Evolutionary conservation across 1,139 yeast genomes (phyloP), one percentile per base, ranked within the genome.

Genomic region (Debaryomycetaceae sp.): DNA sequence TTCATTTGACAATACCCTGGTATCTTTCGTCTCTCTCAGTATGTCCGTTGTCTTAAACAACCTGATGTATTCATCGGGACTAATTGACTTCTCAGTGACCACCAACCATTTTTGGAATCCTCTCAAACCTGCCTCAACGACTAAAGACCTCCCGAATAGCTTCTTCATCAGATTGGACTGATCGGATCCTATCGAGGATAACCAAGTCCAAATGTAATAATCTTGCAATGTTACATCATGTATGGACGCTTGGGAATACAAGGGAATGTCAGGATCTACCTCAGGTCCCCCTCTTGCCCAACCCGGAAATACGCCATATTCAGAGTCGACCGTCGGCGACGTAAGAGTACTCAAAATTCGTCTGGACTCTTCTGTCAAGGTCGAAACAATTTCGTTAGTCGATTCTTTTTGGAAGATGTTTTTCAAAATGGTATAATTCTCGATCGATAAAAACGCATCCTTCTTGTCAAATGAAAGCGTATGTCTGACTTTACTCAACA

Each of bases 191-290:
- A 88, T 63, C 2, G 90, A 78, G 3, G 90, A 82, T 54, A 88
- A 69, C 97, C 97, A 89, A 0, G 96, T 80, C 96, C 96, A 89
- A 27, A 88, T 87, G 57, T 84, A 88, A 59, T 86, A 89, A 59
- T 89, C 97, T 62, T 87, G 95, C 31, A 89, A 80, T 2, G 88
- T 76, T 1, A 87, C 84, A 49, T 87, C 78, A 14, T 79, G 68
- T 13, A 85, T 76, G 3, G 74, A 65, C 2, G 88, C 82, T 29
- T 82, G 78, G 4, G 75, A 64, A 46, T 58, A 67, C 23, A 66
- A 55, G 2, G 78, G 76, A 17, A 71, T 68, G 45, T 69, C 62
- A 1, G 60, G 59, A 43, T 61, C 64, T 7, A 47, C 47, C 6
- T 55, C 53, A 6, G 40, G 38, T 17, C 36, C 55, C 31, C 57